Evolutionary conservation across 495 filamentous ascomycete species (phyloP), one percentile per base, ranked within the genome.

Genomic region (Neurospora tetrasperma): DNA sequence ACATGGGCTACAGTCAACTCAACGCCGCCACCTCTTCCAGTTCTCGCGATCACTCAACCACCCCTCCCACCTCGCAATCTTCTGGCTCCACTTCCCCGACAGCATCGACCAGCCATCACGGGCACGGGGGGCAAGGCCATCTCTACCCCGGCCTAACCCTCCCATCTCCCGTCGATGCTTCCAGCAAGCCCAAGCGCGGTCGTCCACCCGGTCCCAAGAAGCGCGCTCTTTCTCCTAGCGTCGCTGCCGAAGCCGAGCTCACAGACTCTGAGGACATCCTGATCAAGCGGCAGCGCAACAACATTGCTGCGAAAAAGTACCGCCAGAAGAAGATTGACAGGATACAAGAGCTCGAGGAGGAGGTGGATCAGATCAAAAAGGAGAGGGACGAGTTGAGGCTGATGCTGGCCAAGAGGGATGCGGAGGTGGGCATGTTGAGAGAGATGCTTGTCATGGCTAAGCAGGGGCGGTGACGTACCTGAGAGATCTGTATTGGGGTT

Each of bases 301-400:
- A 91, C 70, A 81, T 92, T 62, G 89, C 90, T 5, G 89, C 91
- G 71, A 88, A 90, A 71, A 87, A 90, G 72, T 94, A 91, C 80
- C 88, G 92, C 35, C 87, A 92, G 82, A 89, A 88, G 73, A 88
- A 90, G 62, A 85, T 92, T 39, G 89, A 91, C 75, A 87, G 87
- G 75, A 85, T 93, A 78, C 83, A 86, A 73, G 85, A 86, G 73
- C 83, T 94, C 27, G 89, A 92, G 78, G 81, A 80, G 5, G 86
- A 87, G 74, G 83, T 92, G 71, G 86, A 88, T 70, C 84, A 85
- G 66, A 79, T 91, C 35, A 86, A 86, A 75, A 78, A 83, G 70
- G 90, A 89, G 79, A 83, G 90, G 16, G 90, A 92, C 76, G 91
- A 90, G 43, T 76, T 93, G 77, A 88, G 88, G 76, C 83, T 93